Conservation (phyloP, 257 asterid genomes). For the Coffea canephora region DNA sequence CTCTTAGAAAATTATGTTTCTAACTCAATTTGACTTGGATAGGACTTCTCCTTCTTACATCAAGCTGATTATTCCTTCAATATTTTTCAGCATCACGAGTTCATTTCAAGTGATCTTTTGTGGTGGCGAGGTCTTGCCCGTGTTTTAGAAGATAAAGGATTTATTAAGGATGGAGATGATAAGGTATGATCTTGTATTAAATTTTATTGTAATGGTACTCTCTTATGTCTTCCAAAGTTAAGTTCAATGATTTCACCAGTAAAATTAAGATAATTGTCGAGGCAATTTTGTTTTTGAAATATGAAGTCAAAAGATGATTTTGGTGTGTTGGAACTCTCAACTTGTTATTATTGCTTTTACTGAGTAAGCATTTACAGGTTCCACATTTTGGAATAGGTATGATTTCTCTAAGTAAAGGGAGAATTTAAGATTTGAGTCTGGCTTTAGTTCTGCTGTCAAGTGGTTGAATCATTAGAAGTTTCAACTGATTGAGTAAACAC, state of each 20-base stretch:
- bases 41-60: background rate
- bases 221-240: background rate
- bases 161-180: slow-evolving; percentile 55
- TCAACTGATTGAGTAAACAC: background rate
- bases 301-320: background rate
- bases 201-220: background rate
- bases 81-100: slow-evolving; percentile 46
- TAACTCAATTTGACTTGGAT: background rate
- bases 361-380: background rate
- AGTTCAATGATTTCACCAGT: background rate
- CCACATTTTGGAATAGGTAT: background rate
- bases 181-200: slow-evolving; percentile 44
- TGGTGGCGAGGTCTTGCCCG: slow-evolving; percentile 89
- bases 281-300: no score
- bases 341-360: background rate
- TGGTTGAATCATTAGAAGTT: background rate
- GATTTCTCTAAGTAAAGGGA: no score
- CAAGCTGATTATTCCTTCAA: slow-evolving; percentile 9
- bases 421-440: background rate
- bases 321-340: background rate
- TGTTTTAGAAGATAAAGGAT: slow-evolving; percentile 57
- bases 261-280: background rate
- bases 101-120: slow-evolving; percentile 51
- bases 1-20: background rate
- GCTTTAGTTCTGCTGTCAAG: background rate